Percentiles rank a stretch among this genome's conserved stretches.
These are phyloP conservation scores for Craterostigma plantagineum DNA, from an alignment of 257 asterid species.

Conservation along the genomic window DNA sequence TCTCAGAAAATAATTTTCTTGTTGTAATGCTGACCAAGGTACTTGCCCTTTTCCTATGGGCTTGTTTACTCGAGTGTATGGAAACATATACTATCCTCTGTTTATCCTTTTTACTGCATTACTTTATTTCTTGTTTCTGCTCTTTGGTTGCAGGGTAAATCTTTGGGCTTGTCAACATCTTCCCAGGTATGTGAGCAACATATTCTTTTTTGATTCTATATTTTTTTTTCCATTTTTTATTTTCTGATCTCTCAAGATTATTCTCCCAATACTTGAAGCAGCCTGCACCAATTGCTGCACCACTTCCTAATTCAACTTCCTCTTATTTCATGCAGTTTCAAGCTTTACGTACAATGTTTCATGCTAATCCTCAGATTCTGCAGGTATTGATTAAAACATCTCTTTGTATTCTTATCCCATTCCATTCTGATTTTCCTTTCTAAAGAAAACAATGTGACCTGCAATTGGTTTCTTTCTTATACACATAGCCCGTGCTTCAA, in stretches of 20 bases:
- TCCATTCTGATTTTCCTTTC: background rate
- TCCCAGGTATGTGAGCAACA: no score
- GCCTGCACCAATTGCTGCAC: no score
- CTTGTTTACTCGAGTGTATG: background rate
- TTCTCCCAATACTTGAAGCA: no score
- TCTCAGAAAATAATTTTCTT: conserved; percentile 67
- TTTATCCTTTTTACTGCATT: background rate
- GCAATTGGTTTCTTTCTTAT: background rate
- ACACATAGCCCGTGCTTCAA: conserved; percentile 72
- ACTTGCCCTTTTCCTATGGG: background rate
- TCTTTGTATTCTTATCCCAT: no score
- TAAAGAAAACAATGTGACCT: background rate
- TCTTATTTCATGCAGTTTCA: conserved; percentile 34
- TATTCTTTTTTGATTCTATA: no score
- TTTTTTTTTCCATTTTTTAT: no score
- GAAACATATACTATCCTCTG: background rate
- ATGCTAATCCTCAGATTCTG: conserved; percentile 69
- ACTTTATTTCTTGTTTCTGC: no score
- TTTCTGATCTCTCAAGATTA: no score
- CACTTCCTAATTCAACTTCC: no score
- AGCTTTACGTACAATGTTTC: conserved; percentile 81
- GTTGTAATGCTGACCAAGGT: conserved; percentile 90
- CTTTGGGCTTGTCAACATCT: no score
- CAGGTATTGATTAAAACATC: conserved; percentile 43
- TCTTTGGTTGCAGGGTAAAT: no score